Conservation (phyloP, 768 basidiomycete genomes). For the Porphyrellus cyaneotinctus region DNA sequence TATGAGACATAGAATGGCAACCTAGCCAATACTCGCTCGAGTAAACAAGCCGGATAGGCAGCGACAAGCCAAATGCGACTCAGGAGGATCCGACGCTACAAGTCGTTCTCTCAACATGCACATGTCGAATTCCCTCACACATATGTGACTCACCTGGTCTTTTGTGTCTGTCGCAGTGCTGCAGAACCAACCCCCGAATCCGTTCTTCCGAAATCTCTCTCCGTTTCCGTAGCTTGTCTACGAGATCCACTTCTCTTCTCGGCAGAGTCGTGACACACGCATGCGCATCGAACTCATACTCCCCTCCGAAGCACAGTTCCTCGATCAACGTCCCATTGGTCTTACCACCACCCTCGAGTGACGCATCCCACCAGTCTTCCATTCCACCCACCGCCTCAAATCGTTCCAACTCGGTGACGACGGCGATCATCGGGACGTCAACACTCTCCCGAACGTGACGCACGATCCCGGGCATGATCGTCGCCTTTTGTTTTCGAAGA, state of each 20-base stretch:
- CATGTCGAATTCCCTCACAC: not conserved
- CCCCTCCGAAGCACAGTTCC: conserved; percentile 6
- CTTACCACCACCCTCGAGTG: not conserved
- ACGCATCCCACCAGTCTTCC: conserved; percentile 31
- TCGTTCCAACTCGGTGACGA: conserved; percentile 26
- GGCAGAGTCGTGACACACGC: conserved; percentile 38
- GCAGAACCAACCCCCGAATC: conserved; percentile 12
- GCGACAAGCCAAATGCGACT: not conserved
- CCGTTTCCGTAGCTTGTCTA: conserved; percentile 12
- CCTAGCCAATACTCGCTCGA: not conserved
- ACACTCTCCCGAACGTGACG: conserved; percentile 2
- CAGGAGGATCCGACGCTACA: conserved; percentile 1
- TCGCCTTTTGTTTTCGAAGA: conserved; percentile 17
- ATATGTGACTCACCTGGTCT: conserved; percentile 16
- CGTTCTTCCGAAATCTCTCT: conserved; percentile 17
- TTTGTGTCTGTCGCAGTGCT: conserved; percentile 7
- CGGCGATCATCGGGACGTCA: conserved; percentile 20
- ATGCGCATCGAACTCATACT: conserved; percentile 31
- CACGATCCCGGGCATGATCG: conserved; percentile 11
- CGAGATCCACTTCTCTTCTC: conserved; percentile 10
- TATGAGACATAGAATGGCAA: not conserved
- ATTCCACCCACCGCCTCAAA: conserved; percentile 16
- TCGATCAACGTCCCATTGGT: conserved; percentile 34
- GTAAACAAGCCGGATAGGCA: conserved; percentile 6
- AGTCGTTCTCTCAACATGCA: not conserved